Conservation (phyloP, 768 basidiomycete species). For the Leccinum broughii region DNA sequence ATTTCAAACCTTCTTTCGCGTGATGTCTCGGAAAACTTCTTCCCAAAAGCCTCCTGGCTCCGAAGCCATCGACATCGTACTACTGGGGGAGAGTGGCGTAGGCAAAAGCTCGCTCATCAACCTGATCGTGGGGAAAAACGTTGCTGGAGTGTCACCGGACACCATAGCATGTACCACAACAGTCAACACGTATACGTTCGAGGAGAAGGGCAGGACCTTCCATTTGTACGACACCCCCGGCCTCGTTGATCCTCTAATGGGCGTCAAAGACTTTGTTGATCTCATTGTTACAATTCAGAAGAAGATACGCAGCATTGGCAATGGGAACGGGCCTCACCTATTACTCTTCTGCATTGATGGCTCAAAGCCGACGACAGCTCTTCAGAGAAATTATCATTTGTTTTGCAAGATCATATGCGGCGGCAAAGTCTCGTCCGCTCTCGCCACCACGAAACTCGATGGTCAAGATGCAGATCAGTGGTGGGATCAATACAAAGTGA, state of each 20-base stretch:
- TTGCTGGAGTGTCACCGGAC: slow-evolving; percentile 34
- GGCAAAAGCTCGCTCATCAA: slow-evolving; percentile 48
- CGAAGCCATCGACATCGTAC: slow-evolving; percentile 32
- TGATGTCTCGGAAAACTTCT: slow-evolving; percentile 6
- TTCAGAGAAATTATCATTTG: slow-evolving; percentile 27
- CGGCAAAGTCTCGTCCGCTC: slow-evolving; percentile 28
- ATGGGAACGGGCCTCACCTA: slow-evolving; percentile 30
- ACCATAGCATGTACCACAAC: slow-evolving; percentile 37
- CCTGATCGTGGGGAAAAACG: slow-evolving; percentile 29
- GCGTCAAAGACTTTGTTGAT: slow-evolving; percentile 17
- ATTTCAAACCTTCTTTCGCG: slow-evolving; percentile 14
- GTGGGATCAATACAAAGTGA: slow-evolving; percentile 32
- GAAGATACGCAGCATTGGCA: slow-evolving; percentile 33
- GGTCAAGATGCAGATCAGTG: slow-evolving; percentile 33
- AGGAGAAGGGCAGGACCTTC: slow-evolving; percentile 23
- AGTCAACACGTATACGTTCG: slow-evolving; percentile 23
- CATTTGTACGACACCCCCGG: slow-evolving; percentile 36
- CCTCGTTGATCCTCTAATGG: slow-evolving; percentile 29
- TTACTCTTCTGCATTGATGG: slow-evolving; percentile 35
- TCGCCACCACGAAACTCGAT: slow-evolving; percentile 33
- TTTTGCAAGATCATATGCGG: slow-evolving; percentile 31
- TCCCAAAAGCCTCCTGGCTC: slow-evolving; percentile 1
- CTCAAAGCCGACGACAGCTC: slow-evolving; percentile 25
- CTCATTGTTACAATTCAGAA: slow-evolving; percentile 27
- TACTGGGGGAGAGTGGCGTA: slow-evolving; percentile 35